Evolutionary conservation across 768 basidiomycete species (phyloP), one percentile per base, ranked within the genome.

Genomic region (Rhodotorula paludigena): DNA sequence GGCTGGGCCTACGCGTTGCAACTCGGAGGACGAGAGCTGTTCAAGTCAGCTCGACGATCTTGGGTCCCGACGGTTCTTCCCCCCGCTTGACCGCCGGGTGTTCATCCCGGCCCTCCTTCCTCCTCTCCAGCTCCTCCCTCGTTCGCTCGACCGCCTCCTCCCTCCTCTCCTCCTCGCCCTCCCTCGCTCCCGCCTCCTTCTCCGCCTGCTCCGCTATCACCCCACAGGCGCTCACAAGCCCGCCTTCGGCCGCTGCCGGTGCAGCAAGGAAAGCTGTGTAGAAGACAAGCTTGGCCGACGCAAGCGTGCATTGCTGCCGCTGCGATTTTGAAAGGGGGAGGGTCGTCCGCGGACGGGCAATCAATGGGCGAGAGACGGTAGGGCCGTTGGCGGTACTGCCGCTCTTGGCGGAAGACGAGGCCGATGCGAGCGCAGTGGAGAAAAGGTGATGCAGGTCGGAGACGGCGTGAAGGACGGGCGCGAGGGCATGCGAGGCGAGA

Each of bases 41-140:
- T 60, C 41, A 54, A 23, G 52, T 56, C 28, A 71, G 44, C 59
- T 71, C 69, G n/a, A 64, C 65, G 6, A 71, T 71, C 60, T 35
- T 56, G 18, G 55, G 38, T 8, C 38, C 44, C 18, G 6, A 10
- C 2, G n/a, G 0, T 18, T 30, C 33, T 33, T 35, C 57, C 32
- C 15, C 36, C 41, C 11, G 9, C 36, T 16, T 5, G 5, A 15
- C 20, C 45, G 2, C 41, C 38, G 6, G 42, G 38, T 11, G 25
- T 41, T 9, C n/a, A 18, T 11, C 33, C 44, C 36, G 25, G 18
- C 32, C 63, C 32, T 45, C 28, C 57, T 32, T 30, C 53, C 16
- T 14, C 36, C 28, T 20, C 25, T 15, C 35, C 18, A 48, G 8
- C 38, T 51, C 14, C 25, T 33, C 56, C 57, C 33, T 47, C 14